Evolutionary conservation across 176 grass and related monocot genomes (phyloP).

Genomic region (Musa beccarii): DNA sequence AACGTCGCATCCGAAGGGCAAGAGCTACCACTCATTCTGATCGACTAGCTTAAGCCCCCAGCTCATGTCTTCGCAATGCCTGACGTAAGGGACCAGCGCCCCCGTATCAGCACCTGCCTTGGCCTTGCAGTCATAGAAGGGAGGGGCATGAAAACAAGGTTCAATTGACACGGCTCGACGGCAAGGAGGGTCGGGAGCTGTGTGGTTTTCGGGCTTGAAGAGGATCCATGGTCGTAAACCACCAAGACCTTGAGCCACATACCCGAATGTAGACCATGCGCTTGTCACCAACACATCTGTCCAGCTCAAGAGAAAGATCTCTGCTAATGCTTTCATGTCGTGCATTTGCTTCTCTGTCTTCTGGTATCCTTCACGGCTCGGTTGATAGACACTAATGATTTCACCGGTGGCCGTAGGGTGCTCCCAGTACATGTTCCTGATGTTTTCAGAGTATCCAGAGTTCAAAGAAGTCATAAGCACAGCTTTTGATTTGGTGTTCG

Average conservation of each 20-base stretch:
- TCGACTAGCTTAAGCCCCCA: conserved; percentile 87
- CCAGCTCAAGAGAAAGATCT: conserved; percentile 85
- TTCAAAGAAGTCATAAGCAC: conserved; percentile 74
- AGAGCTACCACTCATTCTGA: conserved; percentile 25
- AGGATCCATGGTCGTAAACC: conserved; percentile 77
- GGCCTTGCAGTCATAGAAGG: conserved; percentile 70
- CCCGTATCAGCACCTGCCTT: conserved; percentile 61
- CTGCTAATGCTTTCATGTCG: conserved; percentile 79
- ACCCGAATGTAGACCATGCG: conserved; percentile 92
- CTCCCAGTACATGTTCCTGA: conserved; percentile 90
- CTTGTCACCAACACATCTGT: conserved; percentile 76
- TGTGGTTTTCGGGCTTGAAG: conserved; percentile 60
- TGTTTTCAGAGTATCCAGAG: conserved; percentile 58
- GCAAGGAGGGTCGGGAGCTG: conserved; percentile 55
- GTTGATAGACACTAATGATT: conserved; percentile 70
- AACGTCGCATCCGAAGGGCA: not conserved
- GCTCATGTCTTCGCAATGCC: conserved; percentile 85
- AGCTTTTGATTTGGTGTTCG: conserved; percentile 37
- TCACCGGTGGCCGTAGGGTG: conserved; percentile 52
- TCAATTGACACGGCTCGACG: conserved; percentile 64
- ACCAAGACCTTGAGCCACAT: conserved; percentile 77
- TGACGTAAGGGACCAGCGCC: conserved; percentile 65
- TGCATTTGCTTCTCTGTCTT: conserved; percentile 66
- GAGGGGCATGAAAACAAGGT: conserved; percentile 88
- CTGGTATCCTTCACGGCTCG: conserved; percentile 80